A percentile compares a stretch with the other conserved stretches of the same genome.
These are phyloP conservation scores for Nothophaeocryptopus gaeumannii DNA, from an alignment of 2,329 filamentous ascomycete genomes.

Conservation along the genomic window DNA sequence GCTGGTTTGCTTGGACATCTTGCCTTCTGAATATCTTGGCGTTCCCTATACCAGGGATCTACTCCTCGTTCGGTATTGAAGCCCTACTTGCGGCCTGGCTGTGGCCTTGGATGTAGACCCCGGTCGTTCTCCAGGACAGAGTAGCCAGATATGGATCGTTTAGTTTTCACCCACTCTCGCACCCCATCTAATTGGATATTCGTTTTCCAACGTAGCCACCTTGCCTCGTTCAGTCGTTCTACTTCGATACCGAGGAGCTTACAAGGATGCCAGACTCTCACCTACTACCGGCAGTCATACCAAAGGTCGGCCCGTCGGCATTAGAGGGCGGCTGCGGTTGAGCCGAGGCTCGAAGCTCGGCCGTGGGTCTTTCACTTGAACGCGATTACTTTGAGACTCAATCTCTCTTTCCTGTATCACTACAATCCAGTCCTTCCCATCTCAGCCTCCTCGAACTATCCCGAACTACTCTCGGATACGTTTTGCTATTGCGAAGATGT, in stretches of 20 bases:
- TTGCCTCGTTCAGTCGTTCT: too few relatives aligned
- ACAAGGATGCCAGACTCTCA: too few relatives aligned
- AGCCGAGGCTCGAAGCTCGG: too few relatives aligned
- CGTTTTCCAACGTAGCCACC: too few relatives aligned
- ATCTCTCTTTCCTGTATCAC: slow-evolving; percentile 9
- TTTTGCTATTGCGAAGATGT: slow-evolving; percentile 28
- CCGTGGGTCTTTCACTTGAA: too few relatives aligned
- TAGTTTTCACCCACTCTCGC: too few relatives aligned
- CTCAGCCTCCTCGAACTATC: slow-evolving; percentile 1
- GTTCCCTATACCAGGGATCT: background rate
- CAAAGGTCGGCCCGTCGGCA: too few relatives aligned
- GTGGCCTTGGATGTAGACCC: background rate
- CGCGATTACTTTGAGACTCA: background rate
- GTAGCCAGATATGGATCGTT: too few relatives aligned
- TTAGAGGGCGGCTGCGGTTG: too few relatives aligned
- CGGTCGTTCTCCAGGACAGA: background rate
- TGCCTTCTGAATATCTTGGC: background rate
- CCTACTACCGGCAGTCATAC: too few relatives aligned
- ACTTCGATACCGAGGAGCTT: too few relatives aligned
- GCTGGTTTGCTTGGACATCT: background rate
- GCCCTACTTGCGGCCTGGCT: background rate
- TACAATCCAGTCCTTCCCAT: slow-evolving; percentile 6
- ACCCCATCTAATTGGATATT: too few relatives aligned
- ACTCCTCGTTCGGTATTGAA: background rate
- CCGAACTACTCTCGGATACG: background rate